phyloP scores from a whole-genome alignment of 164 flowering plant species.

The Annona cherimola region DNA sequence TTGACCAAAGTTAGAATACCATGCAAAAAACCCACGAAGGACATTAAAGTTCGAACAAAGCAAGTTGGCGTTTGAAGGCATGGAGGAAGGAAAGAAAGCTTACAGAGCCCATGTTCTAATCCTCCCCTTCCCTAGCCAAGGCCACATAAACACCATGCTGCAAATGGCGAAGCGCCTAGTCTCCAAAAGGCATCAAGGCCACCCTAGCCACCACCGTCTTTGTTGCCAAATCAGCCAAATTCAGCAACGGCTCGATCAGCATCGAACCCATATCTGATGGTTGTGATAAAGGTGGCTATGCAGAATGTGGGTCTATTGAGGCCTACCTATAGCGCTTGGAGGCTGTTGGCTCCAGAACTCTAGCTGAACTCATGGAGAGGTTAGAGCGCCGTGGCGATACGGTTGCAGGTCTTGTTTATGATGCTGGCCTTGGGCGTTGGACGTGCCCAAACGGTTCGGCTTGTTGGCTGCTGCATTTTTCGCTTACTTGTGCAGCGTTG shows the following conservation, averaged over 20 bases:
- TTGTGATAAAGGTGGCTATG: slow-evolving; percentile 20
- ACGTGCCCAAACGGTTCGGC: slow-evolving; percentile 25
- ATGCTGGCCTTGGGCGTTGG: slow-evolving; percentile 38
- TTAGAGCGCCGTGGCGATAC: slow-evolving; percentile 6
- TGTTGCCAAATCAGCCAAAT: slow-evolving; percentile 9
- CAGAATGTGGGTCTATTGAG: slow-evolving; percentile 9
- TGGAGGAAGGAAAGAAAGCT: slow-evolving; percentile 2
- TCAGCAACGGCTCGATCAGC: not conserved
- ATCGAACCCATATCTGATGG: slow-evolving; percentile 30
- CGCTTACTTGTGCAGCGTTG: slow-evolving; percentile 40
- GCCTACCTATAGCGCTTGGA: slow-evolving; percentile 11
- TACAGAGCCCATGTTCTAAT: slow-evolving; percentile 16
- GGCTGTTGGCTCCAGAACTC: slow-evolving; percentile 7
- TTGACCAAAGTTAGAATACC: too few relatives aligned
- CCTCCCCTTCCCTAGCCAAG: slow-evolving; percentile 20
- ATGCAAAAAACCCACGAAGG: too few relatives aligned
- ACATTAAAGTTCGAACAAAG: not conserved
- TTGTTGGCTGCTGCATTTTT: slow-evolving; percentile 40
- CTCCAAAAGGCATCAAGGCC: slow-evolving; percentile 10
- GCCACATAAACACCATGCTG: slow-evolving; percentile 22
- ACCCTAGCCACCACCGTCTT: slow-evolving; percentile 20
- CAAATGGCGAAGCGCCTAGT: slow-evolving; percentile 17
- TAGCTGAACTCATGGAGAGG: slow-evolving; percentile 23
- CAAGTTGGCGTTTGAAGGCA: not conserved
- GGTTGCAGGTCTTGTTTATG: slow-evolving; percentile 33